phyloP scores from a whole-genome alignment of 2,329 filamentous ascomycete genomes.

The Didymella glomerata region DNA sequence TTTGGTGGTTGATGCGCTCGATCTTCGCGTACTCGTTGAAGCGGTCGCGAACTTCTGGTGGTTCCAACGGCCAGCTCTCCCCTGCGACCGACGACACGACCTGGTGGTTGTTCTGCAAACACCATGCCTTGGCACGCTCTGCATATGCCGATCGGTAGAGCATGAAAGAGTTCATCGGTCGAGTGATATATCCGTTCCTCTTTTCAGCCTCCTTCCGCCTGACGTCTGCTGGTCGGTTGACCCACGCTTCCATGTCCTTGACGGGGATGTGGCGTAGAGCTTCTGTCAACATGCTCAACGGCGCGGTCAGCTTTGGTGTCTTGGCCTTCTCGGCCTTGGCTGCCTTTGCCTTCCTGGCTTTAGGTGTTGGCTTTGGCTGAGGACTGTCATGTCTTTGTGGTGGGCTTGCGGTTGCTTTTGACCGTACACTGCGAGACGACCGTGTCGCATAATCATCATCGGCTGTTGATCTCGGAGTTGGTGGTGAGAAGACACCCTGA shows the following conservation, averaged over 20 bases:
- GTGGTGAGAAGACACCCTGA: slow-evolving; percentile 48
- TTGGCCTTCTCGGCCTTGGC: slow-evolving; percentile 56
- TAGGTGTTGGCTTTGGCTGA: slow-evolving; percentile 43
- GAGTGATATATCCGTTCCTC: slow-evolving; percentile 80
- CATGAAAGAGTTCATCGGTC: slow-evolving; percentile 99
- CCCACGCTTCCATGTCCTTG: slow-evolving; percentile 81
- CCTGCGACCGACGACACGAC: slow-evolving; percentile 89
- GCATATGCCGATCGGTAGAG: slow-evolving; percentile 94
- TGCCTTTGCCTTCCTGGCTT: slow-evolving; percentile 56
- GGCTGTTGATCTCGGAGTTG: slow-evolving; percentile 55
- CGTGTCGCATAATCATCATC: slow-evolving; percentile 52
- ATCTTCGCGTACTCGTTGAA: slow-evolving; percentile 82
- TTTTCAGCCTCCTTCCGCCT: slow-evolving; percentile 73
- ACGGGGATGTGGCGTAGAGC: slow-evolving; percentile 69
- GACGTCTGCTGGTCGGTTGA: slow-evolving; percentile 72
- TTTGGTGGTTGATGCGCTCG: slow-evolving; percentile 84
- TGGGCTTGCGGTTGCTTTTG: slow-evolving; percentile 36
- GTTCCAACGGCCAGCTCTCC: slow-evolving; percentile 83
- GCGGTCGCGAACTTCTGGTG: slow-evolving; percentile 72
- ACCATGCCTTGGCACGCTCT: slow-evolving; percentile 82
- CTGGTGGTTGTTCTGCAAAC: slow-evolving; percentile 90
- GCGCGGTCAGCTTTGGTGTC: slow-evolving; percentile 67
- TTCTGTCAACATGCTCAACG: slow-evolving; percentile 75
- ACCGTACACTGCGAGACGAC: slow-evolving; percentile 49
- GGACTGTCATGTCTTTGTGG: slow-evolving; percentile 36